Evolutionary conservation across 202 grass and related monocot species (phyloP), one percentile per base, ranked within the genome.

Genomic region (Zoysia matrella): DNA sequence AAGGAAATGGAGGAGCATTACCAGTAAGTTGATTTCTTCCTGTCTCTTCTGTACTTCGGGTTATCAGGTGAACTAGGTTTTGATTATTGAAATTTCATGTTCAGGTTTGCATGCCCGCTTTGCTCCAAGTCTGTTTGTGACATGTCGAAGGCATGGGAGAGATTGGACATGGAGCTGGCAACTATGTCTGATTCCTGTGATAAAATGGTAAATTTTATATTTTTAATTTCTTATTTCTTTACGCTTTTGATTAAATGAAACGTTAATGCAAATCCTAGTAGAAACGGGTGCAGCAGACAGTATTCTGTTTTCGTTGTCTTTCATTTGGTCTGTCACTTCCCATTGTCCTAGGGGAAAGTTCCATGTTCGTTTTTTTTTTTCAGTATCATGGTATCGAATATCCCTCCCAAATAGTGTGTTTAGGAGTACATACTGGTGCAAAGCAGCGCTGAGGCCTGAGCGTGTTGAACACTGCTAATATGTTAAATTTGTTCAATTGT

Each of bases 111-210:
- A 18, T 99, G 96, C 30, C 96, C 96, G 3, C 82, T 94, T 67
- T 99, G 96, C 81, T 96, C 96, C 42, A 99, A 96, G 68, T 99
- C 96, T 9, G 96, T 99, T 46, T 94, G 96, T 85, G 91, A 99
- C 71, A 99, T 99, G 96, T 96, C 96, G 1, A 90, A 94, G 89
- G 93, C 87, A 55, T 99, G 96, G 96, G 91, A 94, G 76, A 92
- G 90, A 71, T 68, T 99, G 14, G 96, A 99, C 39, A 68, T 80
- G 48, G 91, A 96, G 82, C 79, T 99, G 41, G 96, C 93, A 11
- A 90, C 83, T 60, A 86, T 99, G 54, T 83, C 91, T 4, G 87
- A 87, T 60, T 79, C 80, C 8, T 93, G 48, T 22, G 86, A 95
- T 12, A 99, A 87, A 82, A 94, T 84, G 96, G 93, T 99, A 82